phyloP scores from a whole-genome alignment of 106 monocot genomes.

The Platanthera guangdongensis region DNA sequence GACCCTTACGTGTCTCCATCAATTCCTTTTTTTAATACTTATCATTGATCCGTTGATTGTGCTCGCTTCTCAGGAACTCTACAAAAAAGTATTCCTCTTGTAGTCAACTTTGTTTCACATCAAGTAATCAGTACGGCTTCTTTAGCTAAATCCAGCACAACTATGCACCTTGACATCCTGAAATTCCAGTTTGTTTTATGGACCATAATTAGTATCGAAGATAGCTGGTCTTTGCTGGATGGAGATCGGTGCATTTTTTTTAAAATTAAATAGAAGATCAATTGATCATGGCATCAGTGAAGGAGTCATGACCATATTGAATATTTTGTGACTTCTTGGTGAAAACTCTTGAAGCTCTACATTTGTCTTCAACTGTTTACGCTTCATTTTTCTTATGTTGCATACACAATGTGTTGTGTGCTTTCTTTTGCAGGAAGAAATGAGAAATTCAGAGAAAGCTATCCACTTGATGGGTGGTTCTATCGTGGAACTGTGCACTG shows the following conservation, averaged over 20 bases:
- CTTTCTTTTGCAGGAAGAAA: conserved; percentile 58
- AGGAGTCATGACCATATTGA: not conserved
- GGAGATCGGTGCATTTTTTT: not conserved
- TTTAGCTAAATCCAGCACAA: not conserved
- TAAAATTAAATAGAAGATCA: not conserved
- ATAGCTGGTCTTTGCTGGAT: not conserved
- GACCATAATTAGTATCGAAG: not conserved
- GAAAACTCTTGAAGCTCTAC: not conserved
- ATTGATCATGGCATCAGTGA: not conserved
- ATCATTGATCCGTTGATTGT: not conserved
- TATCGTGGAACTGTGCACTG: conserved; percentile 45
- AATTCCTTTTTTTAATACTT: not conserved
- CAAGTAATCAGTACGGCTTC: not conserved
- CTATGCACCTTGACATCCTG: not conserved
- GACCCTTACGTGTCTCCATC: no score
- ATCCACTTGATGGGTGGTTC: conserved; percentile 68
- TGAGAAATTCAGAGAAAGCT: conserved; percentile 56
- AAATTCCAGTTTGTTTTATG: not conserved
- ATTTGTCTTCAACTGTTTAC: not conserved
- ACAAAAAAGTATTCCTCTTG: not conserved
- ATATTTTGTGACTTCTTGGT: not conserved
- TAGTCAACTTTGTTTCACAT: not conserved
- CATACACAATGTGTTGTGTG: conserved; percentile 2
- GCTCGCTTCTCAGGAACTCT: not conserved
- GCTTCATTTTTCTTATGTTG: not conserved